Evolutionary conservation across 1,284 basidiomycete species (phyloP), one percentile per base, ranked within the genome.

Genomic region (Leccinum fallax): DNA sequence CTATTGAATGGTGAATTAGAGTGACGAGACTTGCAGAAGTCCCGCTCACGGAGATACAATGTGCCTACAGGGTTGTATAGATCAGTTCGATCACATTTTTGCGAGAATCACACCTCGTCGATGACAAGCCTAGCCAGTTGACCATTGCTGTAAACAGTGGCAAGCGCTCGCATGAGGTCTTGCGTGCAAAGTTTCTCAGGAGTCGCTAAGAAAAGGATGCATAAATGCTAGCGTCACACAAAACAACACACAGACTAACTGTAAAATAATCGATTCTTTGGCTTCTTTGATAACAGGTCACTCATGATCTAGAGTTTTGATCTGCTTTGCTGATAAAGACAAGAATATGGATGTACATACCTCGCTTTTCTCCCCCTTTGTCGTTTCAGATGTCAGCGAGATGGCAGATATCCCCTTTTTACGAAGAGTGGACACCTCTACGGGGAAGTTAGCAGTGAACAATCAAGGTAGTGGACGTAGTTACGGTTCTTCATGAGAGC

Each of bases 401-500:
- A 81, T 84, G 0, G 87, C 92, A 1, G 78, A 66, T 19, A 95
- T 76, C 3, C 82, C 78, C 65, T 85, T 83, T 5, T 77, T 75
- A 15, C 79, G 80, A 15, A 95, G 76, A 52, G 78, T 83, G 3
- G 83, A 76, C n/a, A 94, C 83, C 79, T 95, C 89, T 91, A 60
- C 2, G 38, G 34, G 11, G 55, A 59, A 55, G 19, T 74, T 7
- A 61, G 52, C 19, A 21, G 2, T n/a, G 24, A 40, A 38, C 16
- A n/a, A 58, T 11, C 19, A n/a, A 4, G 2, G n/a, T 13, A 51
- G 6, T 4, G 6, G 34, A 55, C 2, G 2, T 43, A 70, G 80
- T 72, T 65, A 90, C 90, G 93, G 69, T 95, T 90, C 69, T 90
- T 87, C 88, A 95, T 95, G 21, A 95, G 74, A 21, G 92, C 92